phyloP scores from a whole-genome alignment of 2,329 filamentous ascomycete species.

The Fusarium lyarnte region DNA sequence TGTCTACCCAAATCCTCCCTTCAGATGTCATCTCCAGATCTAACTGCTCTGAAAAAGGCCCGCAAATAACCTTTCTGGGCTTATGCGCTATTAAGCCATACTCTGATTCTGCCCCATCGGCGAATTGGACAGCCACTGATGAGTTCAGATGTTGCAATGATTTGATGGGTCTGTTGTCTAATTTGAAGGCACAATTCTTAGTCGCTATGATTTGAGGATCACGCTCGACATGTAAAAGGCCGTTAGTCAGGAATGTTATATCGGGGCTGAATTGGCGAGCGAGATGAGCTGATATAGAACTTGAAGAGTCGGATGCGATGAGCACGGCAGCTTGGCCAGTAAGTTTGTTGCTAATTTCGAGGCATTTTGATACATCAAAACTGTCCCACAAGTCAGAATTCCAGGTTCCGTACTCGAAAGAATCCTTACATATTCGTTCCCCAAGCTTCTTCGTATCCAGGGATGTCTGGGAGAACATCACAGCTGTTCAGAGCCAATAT shows the following conservation, averaged over 20 bases:
- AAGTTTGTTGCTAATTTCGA: fast-evolving
- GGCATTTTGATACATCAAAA: neutral
- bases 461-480: neutral
- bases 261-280: neutral
- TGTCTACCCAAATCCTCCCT: neutral
- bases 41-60: neutral
- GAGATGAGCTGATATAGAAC: neutral
- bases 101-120: fast-evolving
- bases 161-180: neutral
- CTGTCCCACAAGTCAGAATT: neutral
- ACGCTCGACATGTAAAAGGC: neutral
- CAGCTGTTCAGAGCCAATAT: neutral
- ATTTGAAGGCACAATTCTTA: fast-evolving
- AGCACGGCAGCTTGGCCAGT: neutral
- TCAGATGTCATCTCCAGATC: neutral
- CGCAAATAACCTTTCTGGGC: fast-evolving
- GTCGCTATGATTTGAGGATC: neutral
- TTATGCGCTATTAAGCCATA: neutral
- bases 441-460: neutral
- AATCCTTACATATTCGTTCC: neutral
- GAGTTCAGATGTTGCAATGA: fast-evolving
- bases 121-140: neutral
- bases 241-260: neutral
- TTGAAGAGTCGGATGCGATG: neutral
- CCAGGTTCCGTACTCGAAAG: fast-evolving